These are phyloP conservation scores for Diaporthe citri DNA, from an alignment of 2,329 filamentous ascomycete genomes.

Conservation along the genomic window DNA sequence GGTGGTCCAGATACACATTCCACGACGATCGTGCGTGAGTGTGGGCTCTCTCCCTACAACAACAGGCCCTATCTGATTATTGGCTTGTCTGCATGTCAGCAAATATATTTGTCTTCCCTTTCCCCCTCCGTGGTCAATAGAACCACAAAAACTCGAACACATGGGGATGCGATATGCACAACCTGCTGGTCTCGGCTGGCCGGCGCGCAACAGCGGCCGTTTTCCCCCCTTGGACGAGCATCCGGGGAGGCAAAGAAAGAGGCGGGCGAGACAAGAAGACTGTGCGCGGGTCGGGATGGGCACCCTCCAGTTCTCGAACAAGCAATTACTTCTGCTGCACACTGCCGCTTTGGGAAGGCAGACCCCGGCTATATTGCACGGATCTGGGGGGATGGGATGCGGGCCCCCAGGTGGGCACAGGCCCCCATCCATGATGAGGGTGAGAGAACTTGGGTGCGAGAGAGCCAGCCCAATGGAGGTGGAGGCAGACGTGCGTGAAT, in stretches of 20 bases:
- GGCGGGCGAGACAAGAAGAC: neutral
- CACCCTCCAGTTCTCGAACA: slow-evolving; percentile 15
- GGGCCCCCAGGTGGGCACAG: slow-evolving; percentile 8
- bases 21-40: too few species aligned
- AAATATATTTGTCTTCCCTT: neutral
- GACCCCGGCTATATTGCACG: slow-evolving; percentile 3
- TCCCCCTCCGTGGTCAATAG: neutral
- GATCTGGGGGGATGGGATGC: neutral
- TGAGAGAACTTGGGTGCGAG: neutral
- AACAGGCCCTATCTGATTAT: neutral
- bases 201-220: neutral
- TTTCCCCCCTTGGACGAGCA: neutral
- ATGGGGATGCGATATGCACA: neutral
- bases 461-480: slow-evolving; percentile 3
- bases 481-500: slow-evolving; percentile 6
- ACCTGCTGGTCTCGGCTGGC: neutral
- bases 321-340: slow-evolving; percentile 35
- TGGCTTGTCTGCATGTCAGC: neutral
- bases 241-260: neutral
- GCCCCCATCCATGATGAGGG: neutral
- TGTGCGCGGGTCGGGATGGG: neutral
- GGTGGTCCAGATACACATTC: neutral
- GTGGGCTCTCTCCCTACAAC: neutral
- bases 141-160: neutral
- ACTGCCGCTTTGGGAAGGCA: slow-evolving; percentile 34